These are phyloP conservation scores for Euphorbia celastroides DNA, from an alignment of 441 rosid genomes.

Conservation along the genomic window DNA sequence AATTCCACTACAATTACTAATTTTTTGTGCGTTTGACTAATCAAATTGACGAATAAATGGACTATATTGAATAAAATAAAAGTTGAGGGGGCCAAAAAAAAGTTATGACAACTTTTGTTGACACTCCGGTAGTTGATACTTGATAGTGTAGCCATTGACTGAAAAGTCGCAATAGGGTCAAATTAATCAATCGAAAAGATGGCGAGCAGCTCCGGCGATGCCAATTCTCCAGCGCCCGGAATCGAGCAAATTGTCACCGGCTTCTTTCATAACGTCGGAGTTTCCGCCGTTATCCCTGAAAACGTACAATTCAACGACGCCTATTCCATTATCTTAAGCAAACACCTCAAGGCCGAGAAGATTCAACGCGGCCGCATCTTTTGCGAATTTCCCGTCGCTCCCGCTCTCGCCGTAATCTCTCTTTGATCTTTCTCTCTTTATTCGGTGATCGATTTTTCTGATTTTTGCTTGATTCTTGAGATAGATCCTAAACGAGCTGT, in stretches of 20 bases:
- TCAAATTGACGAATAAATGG: no score
- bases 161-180: no score
- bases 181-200: neutral
- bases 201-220: neutral
- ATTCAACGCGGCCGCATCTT: conserved; percentile 56
- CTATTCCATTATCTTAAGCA: conserved; percentile 44
- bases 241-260: conserved; percentile 3
- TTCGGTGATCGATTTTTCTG: no score
- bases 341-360: conserved; percentile 32
- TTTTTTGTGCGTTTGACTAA: no score
- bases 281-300: conserved; percentile 24
- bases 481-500: neutral
- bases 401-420: conserved; percentile 41
- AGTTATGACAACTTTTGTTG: no score
- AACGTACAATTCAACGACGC: conserved; percentile 31
- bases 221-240: conserved; percentile 1
- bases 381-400: conserved; percentile 54
- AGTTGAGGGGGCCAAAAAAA: no score
- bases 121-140: neutral
- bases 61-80: no score
- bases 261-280: conserved; percentile 31
- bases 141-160: neutral
- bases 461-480: neutral
- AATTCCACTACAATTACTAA: no score
- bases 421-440: neutral